phyloP scores from a whole-genome alignment of 2,329 filamentous ascomycete genomes.

The Neospermospora avenae region DNA sequence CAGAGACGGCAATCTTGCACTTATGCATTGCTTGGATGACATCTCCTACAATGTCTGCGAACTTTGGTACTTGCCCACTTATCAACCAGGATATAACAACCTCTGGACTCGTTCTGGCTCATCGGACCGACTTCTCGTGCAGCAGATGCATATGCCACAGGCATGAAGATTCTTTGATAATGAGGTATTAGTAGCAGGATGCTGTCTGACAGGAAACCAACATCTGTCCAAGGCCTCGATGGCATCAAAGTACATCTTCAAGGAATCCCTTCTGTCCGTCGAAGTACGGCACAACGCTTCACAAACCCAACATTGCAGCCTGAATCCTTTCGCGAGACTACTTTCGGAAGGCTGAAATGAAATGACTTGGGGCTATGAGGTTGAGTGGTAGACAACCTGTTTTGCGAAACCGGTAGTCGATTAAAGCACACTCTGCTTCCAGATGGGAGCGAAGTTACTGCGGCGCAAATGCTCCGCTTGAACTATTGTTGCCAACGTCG shows the following conservation, averaged over 20 bases:
- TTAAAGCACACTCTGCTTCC: not conserved
- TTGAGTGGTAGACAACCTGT: not conserved
- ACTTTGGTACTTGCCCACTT: not conserved
- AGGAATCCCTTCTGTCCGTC: not conserved
- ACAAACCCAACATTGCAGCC: conserved; percentile 1
- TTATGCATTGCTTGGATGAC: not conserved
- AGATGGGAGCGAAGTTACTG: not conserved
- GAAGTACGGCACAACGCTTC: not conserved
- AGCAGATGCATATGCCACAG: conserved; percentile 8
- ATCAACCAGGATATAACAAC: not conserved
- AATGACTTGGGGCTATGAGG: not conserved
- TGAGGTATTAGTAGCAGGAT: conserved; percentile 9
- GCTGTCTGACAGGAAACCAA: conserved; percentile 7
- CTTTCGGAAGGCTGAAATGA: not conserved
- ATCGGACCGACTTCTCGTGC: conserved; percentile 18
- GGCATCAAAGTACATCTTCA: not conserved
- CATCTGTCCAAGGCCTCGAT: not conserved
- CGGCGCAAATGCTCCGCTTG: not conserved
- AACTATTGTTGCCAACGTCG: not conserved
- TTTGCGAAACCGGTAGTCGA: not conserved
- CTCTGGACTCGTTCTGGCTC: conserved; percentile 4
- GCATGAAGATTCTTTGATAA: conserved; percentile 10
- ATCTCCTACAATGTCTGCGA: not conserved
- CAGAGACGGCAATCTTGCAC: conserved; percentile 2
- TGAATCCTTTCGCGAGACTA: not conserved